Percentiles rank a stretch among this genome's conserved stretches.
Evolutionary conservation across 164 flowering plant species (phyloP).

Genomic region (Sextonia rubra): DNA sequence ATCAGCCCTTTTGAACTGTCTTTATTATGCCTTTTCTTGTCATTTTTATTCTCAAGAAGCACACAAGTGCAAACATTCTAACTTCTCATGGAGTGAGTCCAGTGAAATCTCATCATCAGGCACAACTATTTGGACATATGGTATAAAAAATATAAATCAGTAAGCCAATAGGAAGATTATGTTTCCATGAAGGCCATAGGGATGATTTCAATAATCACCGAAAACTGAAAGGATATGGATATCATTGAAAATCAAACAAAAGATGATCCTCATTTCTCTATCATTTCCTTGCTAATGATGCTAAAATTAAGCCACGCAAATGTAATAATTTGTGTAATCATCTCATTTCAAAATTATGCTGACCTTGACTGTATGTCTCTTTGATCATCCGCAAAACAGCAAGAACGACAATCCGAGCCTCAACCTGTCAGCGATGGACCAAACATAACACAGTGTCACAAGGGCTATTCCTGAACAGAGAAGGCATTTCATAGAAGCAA

Average conservation of each 20-base stretch:
- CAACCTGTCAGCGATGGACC: slow-evolving; percentile 48
- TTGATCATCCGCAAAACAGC: slow-evolving; percentile 80
- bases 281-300: not conserved
- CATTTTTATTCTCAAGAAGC: too few relatives aligned
- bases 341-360: slow-evolving; percentile 1
- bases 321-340: not conserved
- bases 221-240: not conserved
- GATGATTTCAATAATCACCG: not conserved
- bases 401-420: slow-evolving; percentile 86
- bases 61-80: too few relatives aligned
- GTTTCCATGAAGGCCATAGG: not conserved
- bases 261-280: not conserved
- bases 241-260: not conserved
- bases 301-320: not conserved
- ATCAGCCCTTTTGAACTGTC: too few relatives aligned
- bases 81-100: too few relatives aligned
- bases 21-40: too few relatives aligned
- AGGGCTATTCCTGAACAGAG: not conserved
- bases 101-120: too few relatives aligned
- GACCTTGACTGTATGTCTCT: slow-evolving; percentile 63
- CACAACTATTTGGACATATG: too few relatives aligned
- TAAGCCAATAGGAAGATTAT: not conserved
- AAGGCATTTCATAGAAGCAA: not conserved
- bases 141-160: not conserved
- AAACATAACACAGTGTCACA: not conserved